Evolutionary conservation across 129 eudicot genomes (phyloP), one percentile per base, ranked within the genome.

Genomic region (Centaurea solstitialis): DNA sequence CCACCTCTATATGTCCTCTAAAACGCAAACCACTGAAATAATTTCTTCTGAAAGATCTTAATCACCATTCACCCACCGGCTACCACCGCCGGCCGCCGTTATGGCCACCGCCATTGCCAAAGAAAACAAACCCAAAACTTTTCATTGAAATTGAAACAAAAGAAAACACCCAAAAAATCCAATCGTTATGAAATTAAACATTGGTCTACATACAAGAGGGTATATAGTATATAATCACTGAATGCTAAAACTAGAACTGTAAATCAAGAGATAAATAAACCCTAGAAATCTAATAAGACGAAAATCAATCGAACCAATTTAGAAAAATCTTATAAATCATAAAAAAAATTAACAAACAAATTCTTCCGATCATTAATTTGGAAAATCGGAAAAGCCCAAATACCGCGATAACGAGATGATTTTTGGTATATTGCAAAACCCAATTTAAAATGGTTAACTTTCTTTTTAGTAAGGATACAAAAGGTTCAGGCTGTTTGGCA

Each of bases 11-110:
- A 57, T 57, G 65, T n/a, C 65, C 65, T 57, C 65, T 47, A 12
- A 13, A 47, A 12, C 15, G 59, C 59, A 47, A 13, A 47, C 15
- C 5, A 47, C 15, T 47, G 59, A 12, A 26, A 12, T 12, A 47
- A 12, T 47, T 47, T 47, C 59, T 57, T 53, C 15, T 53, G 30
- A 18, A 18, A 53, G 62, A 53, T 70, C 47, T 70, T 35, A 45
- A 70, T 21, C n/a, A n/a, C n/a, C n/a, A n/a, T n/a, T n/a, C n/a
- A 70, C 74, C 74, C 37, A 26, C 70, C 79, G 33, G n/a, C 28
- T 7, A 17, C 69, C 79, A n/a, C 69, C 78, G 28, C 18, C 59
- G 59, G 15, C 59, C 59, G 18, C 59, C 59, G 15, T 47, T 43
- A 43, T 43, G 17, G 23, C 70, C 68, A 3, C 71, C 72, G 28